Base-by-base conservation (phyloP, 441 rosid genomes). In the Croton laevigatus region DNA sequence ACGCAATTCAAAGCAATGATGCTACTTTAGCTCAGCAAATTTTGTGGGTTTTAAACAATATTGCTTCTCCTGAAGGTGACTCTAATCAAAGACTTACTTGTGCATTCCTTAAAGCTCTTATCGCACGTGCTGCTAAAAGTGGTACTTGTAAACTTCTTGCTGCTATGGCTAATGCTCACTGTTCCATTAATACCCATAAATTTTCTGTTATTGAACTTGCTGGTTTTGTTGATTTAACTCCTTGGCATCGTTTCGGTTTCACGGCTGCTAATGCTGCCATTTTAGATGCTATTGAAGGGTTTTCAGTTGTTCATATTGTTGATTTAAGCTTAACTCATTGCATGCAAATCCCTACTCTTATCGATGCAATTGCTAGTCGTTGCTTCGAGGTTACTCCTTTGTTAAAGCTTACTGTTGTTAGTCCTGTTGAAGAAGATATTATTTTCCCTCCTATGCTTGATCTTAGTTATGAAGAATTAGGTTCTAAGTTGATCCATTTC, bases 201-300 rank as follows among this genome's bases (percentile, higher is more conserved):
- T 93, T 93, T 77, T 86, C 97, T n/a, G 77, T 86, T 72, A 82
- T 93, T 4, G 97, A 93, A 82, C 90, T 93, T 0, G 97, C 98
- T 4, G 65, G 81, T 61, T 93, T 88, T 70, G 96, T 93, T 2
- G 98, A 93, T 86, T 77, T 93, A 45, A 89, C 94, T 12, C 97
- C 97, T 0, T 93, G 97, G 97, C 97, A 91, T 57, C 88, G 96
- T 17, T 93, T 93, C 65, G 98, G 98, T 10, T 93, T 88, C 83
- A 87, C 94, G 0, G 88, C 93, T 0, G 96, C 98, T 10, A 93
- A 91, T 63, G 85, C 94, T 10, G 88, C 90, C 3, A 85, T 93
- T 6, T 68, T 90, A 2, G 94, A 93, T 53, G 91, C 97, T 0
- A 77, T 87, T 4, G 84, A 93, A 69, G 97, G 97, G 52, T 85